Base-by-base conservation (phyloP, 2,329 filamentous ascomycete species). In the Dactylellina drechsleri region DNA sequence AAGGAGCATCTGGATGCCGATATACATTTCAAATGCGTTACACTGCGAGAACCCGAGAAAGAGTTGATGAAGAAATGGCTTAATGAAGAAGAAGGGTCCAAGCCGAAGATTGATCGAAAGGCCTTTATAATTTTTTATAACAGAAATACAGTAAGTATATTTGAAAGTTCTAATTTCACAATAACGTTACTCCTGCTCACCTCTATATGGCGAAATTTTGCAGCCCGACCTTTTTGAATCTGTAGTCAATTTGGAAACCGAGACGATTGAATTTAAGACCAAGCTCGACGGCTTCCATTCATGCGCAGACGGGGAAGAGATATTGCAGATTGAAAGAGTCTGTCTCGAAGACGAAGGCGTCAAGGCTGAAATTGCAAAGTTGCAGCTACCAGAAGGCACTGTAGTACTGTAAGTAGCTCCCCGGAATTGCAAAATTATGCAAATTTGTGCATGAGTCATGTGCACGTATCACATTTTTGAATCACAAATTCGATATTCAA, bases 11-110 rank as follows among this genome's bases (percentile, higher is more conserved):
- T 87, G 0, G 81, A 82, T 12, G 83, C 84, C 1, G 83, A 86
- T 31, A 80, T 89, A 50, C 86, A 89, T 60, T 90, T 89, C 84
- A 90, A 90, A 80, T 83, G 83, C 50, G 83, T 90, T 26, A 90
- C 85, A n/a, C 81, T 89, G n/a, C 82, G 84, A 49, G 87, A 89
- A 78, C 86, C 87, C 4, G 81, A 84, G 6, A 89, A 89, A 81
- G 79, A 81, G 3, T 83, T 86, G 49, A 82, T 87, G 7, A 77
- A 85, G 20, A 83, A 83, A 1, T 88, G 85, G 78, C 88, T 41
- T 82, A 83, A 16, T 85, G 85, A 10, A 84, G 86, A 78, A 5
- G 71, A 68, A 43, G 83, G 84, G 66, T 81, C 80, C 13, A 74
- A 67, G 1, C 82, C 83, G 6, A 78, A 78, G 18, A 83, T 88